These are phyloP conservation scores for Ceratocystis eucalypticola DNA, from an alignment of 2,329 filamentous ascomycete species.

Conservation along the genomic window DNA sequence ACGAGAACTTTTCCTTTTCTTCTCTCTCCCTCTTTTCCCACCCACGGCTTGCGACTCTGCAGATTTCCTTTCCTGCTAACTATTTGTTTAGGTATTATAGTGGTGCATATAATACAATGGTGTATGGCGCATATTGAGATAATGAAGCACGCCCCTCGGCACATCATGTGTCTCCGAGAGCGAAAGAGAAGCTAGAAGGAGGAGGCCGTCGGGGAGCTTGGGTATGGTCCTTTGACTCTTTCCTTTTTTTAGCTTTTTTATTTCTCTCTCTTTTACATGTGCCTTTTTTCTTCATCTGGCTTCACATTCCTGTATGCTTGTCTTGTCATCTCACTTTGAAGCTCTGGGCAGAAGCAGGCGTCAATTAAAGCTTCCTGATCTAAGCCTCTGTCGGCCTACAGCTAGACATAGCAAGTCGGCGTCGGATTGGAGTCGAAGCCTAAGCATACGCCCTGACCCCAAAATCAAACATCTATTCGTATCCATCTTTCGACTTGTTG, in stretches of 20 bases:
- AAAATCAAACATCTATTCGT: background rate
- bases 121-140: background rate
- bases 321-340: background rate
- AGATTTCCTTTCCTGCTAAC: background rate
- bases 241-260: background rate
- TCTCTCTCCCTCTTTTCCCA: background rate
- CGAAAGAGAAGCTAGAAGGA: constrained; percentile 1
- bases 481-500: background rate
- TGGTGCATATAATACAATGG: background rate
- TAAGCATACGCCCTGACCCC: background rate
- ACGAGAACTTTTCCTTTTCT: constrained; percentile 7
- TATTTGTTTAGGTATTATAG: background rate
- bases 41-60: background rate
- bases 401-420: background rate
- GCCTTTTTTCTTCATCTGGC: background rate
- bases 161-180: background rate
- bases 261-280: background rate
- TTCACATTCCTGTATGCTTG: background rate
- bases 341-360: background rate
- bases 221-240: background rate
- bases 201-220: constrained; percentile 3
- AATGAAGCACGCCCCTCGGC: background rate
- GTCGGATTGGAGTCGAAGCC: background rate
- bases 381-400: background rate
- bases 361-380: background rate